Base-by-base conservation (phyloP, 805 yeast species). In the Pichia cabralensis region DNA sequence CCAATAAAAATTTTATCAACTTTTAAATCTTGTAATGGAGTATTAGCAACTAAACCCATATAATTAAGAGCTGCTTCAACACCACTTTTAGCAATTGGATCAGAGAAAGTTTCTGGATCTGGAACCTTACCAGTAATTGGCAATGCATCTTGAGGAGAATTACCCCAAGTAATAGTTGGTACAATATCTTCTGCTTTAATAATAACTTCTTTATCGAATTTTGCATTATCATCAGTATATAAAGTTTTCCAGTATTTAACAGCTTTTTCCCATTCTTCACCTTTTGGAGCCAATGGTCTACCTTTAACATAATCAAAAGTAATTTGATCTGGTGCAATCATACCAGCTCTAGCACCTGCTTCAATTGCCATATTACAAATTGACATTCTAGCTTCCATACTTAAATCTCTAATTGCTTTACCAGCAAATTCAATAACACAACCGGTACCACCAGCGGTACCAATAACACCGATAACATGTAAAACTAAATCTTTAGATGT, bases 391-490 rank as follows among this genome's bases (percentile, higher is more conserved):
- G 97, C 96, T 64, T 92, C 98, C 86, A 92, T 85, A 22, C 94
- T 74, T 42, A 92, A 70, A 43, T 71, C 74, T 60, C 81, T 84
- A 50, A 92, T 88, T 38, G 97, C 96, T 47, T 79, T 74, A 59
- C 98, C 98, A 31, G 94, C 92, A 62, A 89, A 92, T 65, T 92
- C 98, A 57, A 92, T 83, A 39, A 92, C 98, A 51, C 76, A 68
- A 35, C 98, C 98, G 39, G 97, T 92, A 65, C 98, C 98, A 63
- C 98, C 98, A 41, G 98, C 98, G 46, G 98, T 92, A 64, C 98
- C 98, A 54, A 92, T 92, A 34, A 78, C 76, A 49, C 96, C 96
- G 53, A 92, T 92, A 28, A 92, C 92, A 58, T 92, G 97, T 41
- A 92, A 70, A 46, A 92, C 78, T 49, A 92, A 67, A 64, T 92